These are phyloP conservation scores for Bathelium albidoporum DNA, from an alignment of 495 filamentous ascomycete genomes.

Conservation along the genomic window DNA sequence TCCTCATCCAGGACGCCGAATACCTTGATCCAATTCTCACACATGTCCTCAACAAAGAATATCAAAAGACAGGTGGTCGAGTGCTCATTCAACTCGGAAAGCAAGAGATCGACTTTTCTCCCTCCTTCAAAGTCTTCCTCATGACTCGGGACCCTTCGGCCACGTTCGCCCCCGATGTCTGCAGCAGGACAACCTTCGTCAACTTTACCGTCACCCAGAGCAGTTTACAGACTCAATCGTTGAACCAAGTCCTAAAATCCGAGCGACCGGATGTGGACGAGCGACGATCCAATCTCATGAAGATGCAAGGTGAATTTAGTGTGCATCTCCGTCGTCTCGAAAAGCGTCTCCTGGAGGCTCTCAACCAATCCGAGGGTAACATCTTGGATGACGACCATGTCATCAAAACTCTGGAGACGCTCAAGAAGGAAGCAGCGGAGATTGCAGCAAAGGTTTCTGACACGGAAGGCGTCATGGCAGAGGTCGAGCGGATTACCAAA, in stretches of 20 bases:
- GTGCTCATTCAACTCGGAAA: slow-evolving; percentile 96
- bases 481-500: slow-evolving; percentile 88
- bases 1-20: slow-evolving; percentile 97
- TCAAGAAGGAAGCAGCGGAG: slow-evolving; percentile 94
- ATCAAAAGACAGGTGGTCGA: slow-evolving; percentile 98
- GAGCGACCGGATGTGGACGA: slow-evolving; percentile 98
- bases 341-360: slow-evolving; percentile 81
- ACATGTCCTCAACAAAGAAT: slow-evolving; percentile 98
- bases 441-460: slow-evolving; percentile 93
- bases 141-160: slow-evolving; percentile 95
- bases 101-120: slow-evolving; percentile 99
- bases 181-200: slow-evolving; percentile 95
- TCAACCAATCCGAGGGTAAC: slow-evolving; percentile 95
- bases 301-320: slow-evolving; percentile 97
- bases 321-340: slow-evolving; percentile 93
- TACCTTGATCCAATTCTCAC: slow-evolving; percentile 95
- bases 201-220: slow-evolving; percentile 99
- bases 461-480: slow-evolving; percentile 94
- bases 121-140: slow-evolving; percentile 88
- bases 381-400: slow-evolving; percentile 97
- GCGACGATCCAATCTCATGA: slow-evolving; percentile 89
- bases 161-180: slow-evolving; percentile 93
- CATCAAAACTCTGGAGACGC: slow-evolving; percentile 92
- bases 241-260: slow-evolving; percentile 93
- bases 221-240: slow-evolving; percentile 92